Percentiles rank a stretch among this genome's conserved stretches.
phyloP scores from a whole-genome alignment of 164 flowering plant genomes.

The Euptelea pleiosperma region DNA sequence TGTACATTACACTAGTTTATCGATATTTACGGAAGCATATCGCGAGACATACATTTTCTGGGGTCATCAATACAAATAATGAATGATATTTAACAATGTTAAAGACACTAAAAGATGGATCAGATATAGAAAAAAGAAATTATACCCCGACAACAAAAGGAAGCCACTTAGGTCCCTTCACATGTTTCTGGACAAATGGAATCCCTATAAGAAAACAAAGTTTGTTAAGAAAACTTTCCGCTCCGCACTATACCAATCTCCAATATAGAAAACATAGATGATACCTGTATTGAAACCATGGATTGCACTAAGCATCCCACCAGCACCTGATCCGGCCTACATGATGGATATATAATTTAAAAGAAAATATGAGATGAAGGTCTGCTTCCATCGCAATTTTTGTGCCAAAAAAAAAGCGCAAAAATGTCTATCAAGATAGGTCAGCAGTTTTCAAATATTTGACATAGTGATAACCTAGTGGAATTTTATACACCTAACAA shows the following conservation, averaged over 20 bases:
- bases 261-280: not conserved
- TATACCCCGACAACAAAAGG: slow-evolving; percentile 80
- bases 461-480: no score
- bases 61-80: not conserved
- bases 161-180: slow-evolving; percentile 87
- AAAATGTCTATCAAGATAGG: no score
- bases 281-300: slow-evolving; percentile 79
- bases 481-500: no score
- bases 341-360: no score
- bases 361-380: no score
- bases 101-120: not conserved
- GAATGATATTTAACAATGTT: no score
- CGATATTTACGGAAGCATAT: not conserved
- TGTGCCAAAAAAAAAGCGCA: no score
- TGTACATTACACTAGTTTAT: not conserved
- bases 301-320: slow-evolving; percentile 79
- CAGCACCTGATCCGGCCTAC: slow-evolving; percentile 78
- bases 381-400: no score
- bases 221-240: not conserved
- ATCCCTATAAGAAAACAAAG: slow-evolving; percentile 47
- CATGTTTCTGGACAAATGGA: slow-evolving; percentile 62
- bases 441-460: no score
- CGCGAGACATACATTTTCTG: not conserved
- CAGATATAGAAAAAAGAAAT: not conserved
- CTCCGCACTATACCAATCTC: not conserved